Percentiles rank a stretch among this genome's conserved stretches.
These are phyloP conservation scores for Entelexis paramagnoliae DNA, from an alignment of 1,139 yeast species.

Conservation along the genomic window DNA sequence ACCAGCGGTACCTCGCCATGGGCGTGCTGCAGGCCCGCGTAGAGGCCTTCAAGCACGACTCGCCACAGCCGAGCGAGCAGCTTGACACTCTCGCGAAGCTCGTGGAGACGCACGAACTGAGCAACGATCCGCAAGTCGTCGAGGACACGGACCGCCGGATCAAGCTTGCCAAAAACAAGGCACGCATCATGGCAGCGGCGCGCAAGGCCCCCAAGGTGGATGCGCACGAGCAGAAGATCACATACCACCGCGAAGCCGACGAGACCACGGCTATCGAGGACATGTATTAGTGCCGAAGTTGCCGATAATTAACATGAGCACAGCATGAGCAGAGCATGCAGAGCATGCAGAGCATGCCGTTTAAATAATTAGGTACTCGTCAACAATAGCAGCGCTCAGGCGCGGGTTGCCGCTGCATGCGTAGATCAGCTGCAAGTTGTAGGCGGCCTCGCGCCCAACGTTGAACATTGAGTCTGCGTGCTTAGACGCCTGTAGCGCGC, in stretches of 20 bases:
- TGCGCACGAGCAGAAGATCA: constrained; percentile 19
- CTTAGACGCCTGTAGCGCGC: constrained; percentile 42
- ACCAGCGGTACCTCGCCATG: constrained; percentile 52
- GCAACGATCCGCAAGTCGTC: constrained; percentile 19
- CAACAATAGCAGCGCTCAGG: constrained; percentile 54
- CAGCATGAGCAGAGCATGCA: no score
- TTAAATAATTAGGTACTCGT: constrained; percentile 42
- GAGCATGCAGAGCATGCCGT: no score
- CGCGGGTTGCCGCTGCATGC: constrained; percentile 60
- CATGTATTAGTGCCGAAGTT: constrained; percentile 10
- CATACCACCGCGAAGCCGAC: constrained; percentile 9
- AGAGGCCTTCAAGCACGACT: constrained; percentile 30
- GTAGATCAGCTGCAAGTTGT: constrained; percentile 67
- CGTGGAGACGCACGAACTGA: constrained; percentile 5
- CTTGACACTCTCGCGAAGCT: constrained; percentile 4
- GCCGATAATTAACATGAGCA: no score
- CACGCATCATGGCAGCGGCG: constrained; percentile 17
- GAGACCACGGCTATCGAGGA: constrained; percentile 23
- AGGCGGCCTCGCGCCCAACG: constrained; percentile 69
- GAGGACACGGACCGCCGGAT: constrained; percentile 19
- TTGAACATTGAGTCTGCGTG: constrained; percentile 37
- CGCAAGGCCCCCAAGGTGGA: constrained; percentile 14
- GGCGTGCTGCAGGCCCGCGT: constrained; percentile 56
- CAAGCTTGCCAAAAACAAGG: constrained; percentile 22
- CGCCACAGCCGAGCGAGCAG: constrained; percentile 6